Conservation (phyloP, 768 basidiomycete genomes). For the Russula griseocarnosa region DNA sequence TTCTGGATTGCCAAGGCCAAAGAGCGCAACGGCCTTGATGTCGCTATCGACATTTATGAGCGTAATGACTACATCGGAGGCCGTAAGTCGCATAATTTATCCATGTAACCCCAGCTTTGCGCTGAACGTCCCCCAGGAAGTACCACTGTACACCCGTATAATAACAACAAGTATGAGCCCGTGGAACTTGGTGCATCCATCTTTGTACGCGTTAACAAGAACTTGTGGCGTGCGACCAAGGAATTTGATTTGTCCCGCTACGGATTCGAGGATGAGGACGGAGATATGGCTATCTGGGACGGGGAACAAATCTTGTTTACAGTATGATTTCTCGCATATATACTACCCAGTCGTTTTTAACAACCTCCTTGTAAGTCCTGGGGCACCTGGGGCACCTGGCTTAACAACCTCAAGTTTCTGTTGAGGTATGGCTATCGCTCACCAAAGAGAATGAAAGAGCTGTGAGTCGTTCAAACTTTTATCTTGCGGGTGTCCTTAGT, state of each 20-base stretch:
- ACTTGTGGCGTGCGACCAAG: slow-evolving; percentile 66
- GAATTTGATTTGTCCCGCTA: slow-evolving; percentile 69
- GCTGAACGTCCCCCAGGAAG: slow-evolving; percentile 47
- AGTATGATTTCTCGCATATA: slow-evolving; percentile 39
- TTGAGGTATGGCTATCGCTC: slow-evolving; percentile 23
- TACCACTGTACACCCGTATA: slow-evolving; percentile 71
- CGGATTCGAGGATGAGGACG: slow-evolving; percentile 45
- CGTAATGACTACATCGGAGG: slow-evolving; percentile 73
- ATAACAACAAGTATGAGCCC: slow-evolving; percentile 51
- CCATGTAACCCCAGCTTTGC: not conserved
- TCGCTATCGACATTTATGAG: slow-evolving; percentile 85
- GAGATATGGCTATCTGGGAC: slow-evolving; percentile 75
- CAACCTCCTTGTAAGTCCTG: not conserved
- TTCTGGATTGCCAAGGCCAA: slow-evolving; percentile 81
- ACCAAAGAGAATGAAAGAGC: slow-evolving; percentile 4
- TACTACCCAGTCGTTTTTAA: not conserved
- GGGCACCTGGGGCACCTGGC: slow-evolving; percentile 1
- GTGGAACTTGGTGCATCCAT: slow-evolving; percentile 85
- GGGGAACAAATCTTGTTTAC: slow-evolving; percentile 65
- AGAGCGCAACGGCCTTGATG: slow-evolving; percentile 60
- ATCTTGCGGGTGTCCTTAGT: not conserved
- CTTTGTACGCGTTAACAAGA: slow-evolving; percentile 74
- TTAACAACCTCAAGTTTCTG: slow-evolving; percentile 17
- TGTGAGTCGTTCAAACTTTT: slow-evolving; percentile 17
- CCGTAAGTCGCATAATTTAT: slow-evolving; percentile 49